A percentile compares a stretch with the other conserved stretches of the same genome.
These are phyloP conservation scores for Sistotremastrum niveocremeum DNA, from an alignment of 768 basidiomycete genomes.

Conservation along the genomic window DNA sequence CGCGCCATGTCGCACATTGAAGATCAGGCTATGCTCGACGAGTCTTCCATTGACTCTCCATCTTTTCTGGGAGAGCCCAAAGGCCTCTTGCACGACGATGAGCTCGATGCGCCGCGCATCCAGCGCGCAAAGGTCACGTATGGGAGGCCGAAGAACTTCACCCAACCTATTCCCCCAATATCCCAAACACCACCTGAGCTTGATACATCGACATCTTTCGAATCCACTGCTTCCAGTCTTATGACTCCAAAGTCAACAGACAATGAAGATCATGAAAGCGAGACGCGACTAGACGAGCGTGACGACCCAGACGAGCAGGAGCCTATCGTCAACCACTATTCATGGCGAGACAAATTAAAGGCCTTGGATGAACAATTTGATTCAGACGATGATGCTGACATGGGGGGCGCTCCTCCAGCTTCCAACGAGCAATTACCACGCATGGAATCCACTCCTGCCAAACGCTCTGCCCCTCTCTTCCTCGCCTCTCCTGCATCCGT, in stretches of 20 bases:
- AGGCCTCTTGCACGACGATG: too few relatives aligned
- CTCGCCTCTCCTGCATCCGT: background rate
- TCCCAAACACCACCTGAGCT: too few relatives aligned
- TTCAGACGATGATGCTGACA: background rate
- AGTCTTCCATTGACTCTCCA: too few relatives aligned
- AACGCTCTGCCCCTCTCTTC: background rate
- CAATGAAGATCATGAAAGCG: background rate
- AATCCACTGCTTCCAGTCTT: too few relatives aligned
- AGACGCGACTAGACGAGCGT: background rate
- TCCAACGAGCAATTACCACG: background rate
- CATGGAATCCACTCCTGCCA: background rate
- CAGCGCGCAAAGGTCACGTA: conserved; percentile 3
- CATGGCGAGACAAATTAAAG: conserved; percentile 1
- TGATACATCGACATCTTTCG: too few relatives aligned
- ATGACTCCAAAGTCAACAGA: background rate
- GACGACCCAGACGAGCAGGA: background rate
- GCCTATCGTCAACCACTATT: background rate
- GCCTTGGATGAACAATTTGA: conserved; percentile 2
- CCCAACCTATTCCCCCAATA: too few relatives aligned
- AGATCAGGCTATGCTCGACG: too few relatives aligned
- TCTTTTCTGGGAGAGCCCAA: too few relatives aligned
- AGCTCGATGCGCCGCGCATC: too few relatives aligned
- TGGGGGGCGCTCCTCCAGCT: background rate
- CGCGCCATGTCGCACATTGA: too few relatives aligned
- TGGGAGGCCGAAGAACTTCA: background rate